phyloP scores from a whole-genome alignment of 768 basidiomycete species.

The Russula griseocarnosa region DNA sequence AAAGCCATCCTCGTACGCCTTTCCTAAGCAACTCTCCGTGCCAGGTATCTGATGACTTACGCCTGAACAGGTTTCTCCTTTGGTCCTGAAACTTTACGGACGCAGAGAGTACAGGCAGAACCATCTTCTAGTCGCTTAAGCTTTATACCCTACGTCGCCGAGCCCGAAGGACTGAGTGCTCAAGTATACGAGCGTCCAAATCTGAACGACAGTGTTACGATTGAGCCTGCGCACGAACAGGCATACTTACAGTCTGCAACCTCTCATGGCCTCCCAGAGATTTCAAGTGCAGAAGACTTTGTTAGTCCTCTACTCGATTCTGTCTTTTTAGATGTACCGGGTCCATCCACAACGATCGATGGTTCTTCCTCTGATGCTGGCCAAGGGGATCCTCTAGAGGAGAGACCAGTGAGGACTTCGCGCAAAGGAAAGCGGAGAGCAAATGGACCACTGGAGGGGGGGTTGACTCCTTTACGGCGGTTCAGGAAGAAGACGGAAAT shows the following conservation, averaged over 20 bases:
- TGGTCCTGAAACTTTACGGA: constrained; percentile 3
- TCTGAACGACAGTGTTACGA: not conserved
- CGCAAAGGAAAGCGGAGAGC: constrained; percentile 20
- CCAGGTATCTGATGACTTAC: not conserved
- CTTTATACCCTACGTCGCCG: constrained; percentile 18
- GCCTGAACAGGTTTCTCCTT: constrained; percentile 4
- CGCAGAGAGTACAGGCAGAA: constrained; percentile 19
- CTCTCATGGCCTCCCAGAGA: constrained; percentile 1
- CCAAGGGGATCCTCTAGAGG: constrained; percentile 16
- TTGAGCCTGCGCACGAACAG: constrained; percentile 4
- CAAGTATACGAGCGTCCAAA: constrained; percentile 7
- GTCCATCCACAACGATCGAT: constrained; percentile 12
- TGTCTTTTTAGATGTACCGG: constrained; percentile 10
- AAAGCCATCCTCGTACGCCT: constrained; percentile 11
- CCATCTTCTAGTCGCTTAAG: constrained; percentile 21
- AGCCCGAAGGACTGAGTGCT: constrained; percentile 6
- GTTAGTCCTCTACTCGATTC: constrained; percentile 20
- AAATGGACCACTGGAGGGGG: constrained; percentile 4
- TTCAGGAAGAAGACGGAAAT: constrained; percentile 49
- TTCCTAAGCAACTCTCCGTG: not conserved
- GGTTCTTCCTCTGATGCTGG: constrained; percentile 22
- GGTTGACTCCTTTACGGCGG: constrained; percentile 22
- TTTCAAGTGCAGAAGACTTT: constrained; percentile 10
- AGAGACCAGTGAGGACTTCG: constrained; percentile 5
- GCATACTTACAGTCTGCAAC: constrained; percentile 10